These are phyloP conservation scores for Oleoguttula mirabilis DNA, from an alignment of 495 filamentous ascomycete genomes.

Conservation along the genomic window DNA sequence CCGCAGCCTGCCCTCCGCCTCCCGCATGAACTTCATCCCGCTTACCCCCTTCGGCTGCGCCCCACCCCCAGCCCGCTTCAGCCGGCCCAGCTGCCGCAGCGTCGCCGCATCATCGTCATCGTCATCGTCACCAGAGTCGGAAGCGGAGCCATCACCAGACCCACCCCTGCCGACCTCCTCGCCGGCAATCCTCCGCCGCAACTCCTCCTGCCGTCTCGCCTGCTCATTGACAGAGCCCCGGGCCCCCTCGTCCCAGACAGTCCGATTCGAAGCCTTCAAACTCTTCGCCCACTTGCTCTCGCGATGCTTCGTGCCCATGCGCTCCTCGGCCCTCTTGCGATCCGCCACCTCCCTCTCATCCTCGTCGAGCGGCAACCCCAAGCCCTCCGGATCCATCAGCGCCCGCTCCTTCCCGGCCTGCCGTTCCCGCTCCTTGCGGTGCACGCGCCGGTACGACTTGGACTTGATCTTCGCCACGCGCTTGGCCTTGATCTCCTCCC, in stretches of 20 bases:
- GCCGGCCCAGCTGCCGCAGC: conserved; percentile 44
- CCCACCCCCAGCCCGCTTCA: conserved; percentile 39
- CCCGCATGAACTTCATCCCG: conserved; percentile 85
- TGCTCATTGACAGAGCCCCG: conserved; percentile 61
- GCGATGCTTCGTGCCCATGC: conserved; percentile 78
- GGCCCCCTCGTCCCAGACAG: conserved; percentile 34
- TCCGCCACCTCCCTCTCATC: conserved; percentile 71
- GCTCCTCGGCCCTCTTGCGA: conserved; percentile 66
- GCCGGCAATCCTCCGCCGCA: conserved; percentile 74
- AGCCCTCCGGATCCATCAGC: conserved; percentile 52
- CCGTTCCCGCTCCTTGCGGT: conserved; percentile 71
- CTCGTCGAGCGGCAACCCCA: conserved; percentile 47
- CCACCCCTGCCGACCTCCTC: conserved; percentile 43
- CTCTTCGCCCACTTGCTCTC: conserved; percentile 94
- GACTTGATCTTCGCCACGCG: conserved; percentile 98
- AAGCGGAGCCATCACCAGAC: conserved; percentile 39
- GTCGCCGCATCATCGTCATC: conserved; percentile 42
- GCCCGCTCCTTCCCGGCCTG: conserved; percentile 59
- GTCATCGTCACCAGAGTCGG: conserved; percentile 41
- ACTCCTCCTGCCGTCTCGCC: conserved; percentile 73
- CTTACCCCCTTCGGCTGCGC: conserved; percentile 39
- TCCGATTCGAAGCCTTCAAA: conserved; percentile 50
- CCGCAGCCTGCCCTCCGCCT: conserved; percentile 64
- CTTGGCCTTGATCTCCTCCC: conserved; percentile 81
- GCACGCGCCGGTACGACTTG: conserved; percentile 81